Conservation (phyloP, 2,329 filamentous ascomycete species). For the Cucurbitaria berberidis region DNA sequence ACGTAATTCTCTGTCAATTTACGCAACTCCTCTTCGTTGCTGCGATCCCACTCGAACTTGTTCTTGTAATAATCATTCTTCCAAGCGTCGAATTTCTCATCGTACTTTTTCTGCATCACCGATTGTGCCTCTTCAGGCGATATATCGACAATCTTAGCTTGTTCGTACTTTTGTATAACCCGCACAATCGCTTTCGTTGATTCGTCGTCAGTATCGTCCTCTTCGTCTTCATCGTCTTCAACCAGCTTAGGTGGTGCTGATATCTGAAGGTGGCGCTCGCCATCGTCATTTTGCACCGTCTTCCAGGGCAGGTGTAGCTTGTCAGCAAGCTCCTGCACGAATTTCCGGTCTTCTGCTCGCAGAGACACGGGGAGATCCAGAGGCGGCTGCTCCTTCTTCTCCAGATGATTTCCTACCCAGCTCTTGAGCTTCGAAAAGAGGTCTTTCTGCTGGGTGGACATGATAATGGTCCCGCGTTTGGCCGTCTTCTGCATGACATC, state of each 20-base stretch:
- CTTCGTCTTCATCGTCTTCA: slow-evolving; percentile 63
- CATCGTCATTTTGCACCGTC: slow-evolving; percentile 67
- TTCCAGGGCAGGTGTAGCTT: slow-evolving; percentile 70
- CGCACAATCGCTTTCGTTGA: slow-evolving; percentile 81
- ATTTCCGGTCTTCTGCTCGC: slow-evolving; percentile 86
- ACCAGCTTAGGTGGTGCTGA: slow-evolving; percentile 62
- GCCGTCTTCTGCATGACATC: slow-evolving; percentile 68
- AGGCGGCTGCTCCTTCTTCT: slow-evolving; percentile 52
- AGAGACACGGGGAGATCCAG: slow-evolving; percentile 77
- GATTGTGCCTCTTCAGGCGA: slow-evolving; percentile 79
- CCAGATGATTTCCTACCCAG: slow-evolving; percentile 74
- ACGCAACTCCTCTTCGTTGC: slow-evolving; percentile 79
- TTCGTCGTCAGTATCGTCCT: slow-evolving; percentile 79
- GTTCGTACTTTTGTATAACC: slow-evolving; percentile 89
- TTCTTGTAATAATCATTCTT: slow-evolving; percentile 91
- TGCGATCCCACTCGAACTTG: slow-evolving; percentile 89
- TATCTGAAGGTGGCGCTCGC: slow-evolving; percentile 70
- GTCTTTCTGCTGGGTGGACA: slow-evolving; percentile 80
- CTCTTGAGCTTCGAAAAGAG: slow-evolving; percentile 82
- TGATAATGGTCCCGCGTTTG: slow-evolving; percentile 68
- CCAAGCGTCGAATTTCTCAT: slow-evolving; percentile 89
- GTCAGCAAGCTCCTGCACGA: slow-evolving; percentile 84
- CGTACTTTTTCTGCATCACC: slow-evolving; percentile 82
- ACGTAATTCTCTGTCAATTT: slow-evolving; percentile 95
- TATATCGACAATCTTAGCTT: slow-evolving; percentile 81